These are phyloP conservation scores for Epicoccum nigrum DNA, from an alignment of 2,329 filamentous ascomycete species.

Conservation along the genomic window DNA sequence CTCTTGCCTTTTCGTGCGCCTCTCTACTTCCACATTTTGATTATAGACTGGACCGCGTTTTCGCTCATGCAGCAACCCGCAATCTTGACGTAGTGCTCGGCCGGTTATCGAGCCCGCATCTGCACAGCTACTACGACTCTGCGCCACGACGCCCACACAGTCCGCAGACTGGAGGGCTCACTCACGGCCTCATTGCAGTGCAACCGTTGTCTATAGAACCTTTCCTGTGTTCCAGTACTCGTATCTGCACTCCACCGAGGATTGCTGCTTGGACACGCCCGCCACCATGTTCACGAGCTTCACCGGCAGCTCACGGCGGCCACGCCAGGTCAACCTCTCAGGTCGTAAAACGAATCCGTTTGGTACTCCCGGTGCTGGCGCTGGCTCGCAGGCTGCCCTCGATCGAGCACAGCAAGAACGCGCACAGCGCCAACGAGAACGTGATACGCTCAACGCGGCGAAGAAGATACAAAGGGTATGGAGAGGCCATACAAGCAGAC, in stretches of 20 bases:
- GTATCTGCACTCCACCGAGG: not conserved
- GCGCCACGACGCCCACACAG: slow-evolving; percentile 10
- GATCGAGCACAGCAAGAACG: slow-evolving; percentile 88
- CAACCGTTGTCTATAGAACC: too few species aligned
- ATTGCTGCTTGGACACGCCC: not conserved
- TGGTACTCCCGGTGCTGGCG: slow-evolving; percentile 64
- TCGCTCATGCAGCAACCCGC: slow-evolving; percentile 4
- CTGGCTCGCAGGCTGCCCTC: slow-evolving; percentile 76
- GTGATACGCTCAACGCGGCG: slow-evolving; percentile 75
- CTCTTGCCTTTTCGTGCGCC: not conserved
- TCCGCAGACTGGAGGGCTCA: slow-evolving; percentile 15
- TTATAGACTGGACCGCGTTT: not conserved
- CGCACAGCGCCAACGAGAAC: slow-evolving; percentile 77
- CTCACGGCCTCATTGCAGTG: not conserved
- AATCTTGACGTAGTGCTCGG: slow-evolving; percentile 10
- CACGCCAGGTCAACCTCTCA: slow-evolving; percentile 91
- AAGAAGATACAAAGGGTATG: slow-evolving; percentile 78
- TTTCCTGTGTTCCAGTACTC: not conserved
- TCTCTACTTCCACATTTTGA: not conserved
- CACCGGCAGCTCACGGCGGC: slow-evolving; percentile 82
- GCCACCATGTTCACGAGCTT: slow-evolving; percentile 85
- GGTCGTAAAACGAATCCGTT: slow-evolving; percentile 84
- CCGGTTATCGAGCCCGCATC: slow-evolving; percentile 8
- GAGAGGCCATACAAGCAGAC: slow-evolving; percentile 75
- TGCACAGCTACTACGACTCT: not conserved